phyloP scores from a whole-genome alignment of 768 basidiomycete species.

The Leccinellum luteum region DNA sequence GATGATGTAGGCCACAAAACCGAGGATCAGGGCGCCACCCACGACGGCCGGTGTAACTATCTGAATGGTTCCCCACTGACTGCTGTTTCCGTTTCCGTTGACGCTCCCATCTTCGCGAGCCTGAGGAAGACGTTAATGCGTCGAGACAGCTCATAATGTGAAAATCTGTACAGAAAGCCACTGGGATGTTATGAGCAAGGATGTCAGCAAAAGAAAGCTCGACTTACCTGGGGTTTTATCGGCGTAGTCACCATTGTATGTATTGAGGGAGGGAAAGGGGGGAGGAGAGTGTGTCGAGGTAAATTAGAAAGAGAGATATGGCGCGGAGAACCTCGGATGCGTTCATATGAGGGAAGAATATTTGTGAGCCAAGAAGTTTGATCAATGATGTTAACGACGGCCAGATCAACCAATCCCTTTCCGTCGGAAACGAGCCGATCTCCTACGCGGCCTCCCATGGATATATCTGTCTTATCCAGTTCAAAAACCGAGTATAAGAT shows the following conservation, averaged over 20 bases:
- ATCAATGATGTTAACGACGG: slow-evolving; percentile 11
- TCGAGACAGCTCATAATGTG: not conserved
- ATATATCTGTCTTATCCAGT: not conserved
- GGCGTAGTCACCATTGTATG: slow-evolving; percentile 23
- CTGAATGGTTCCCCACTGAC: slow-evolving; percentile 29
- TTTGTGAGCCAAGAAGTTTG: slow-evolving; percentile 13
- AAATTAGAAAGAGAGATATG: slow-evolving; percentile 12
- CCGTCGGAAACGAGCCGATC: not conserved
- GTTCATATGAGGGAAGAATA: slow-evolving; percentile 17
- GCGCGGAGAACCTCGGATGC: slow-evolving; percentile 8
- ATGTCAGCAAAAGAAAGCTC: not conserved
- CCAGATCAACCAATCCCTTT: not conserved
- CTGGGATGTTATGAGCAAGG: slow-evolving; percentile 13
- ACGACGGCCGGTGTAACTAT: slow-evolving; percentile 36
- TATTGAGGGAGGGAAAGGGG: not conserved
- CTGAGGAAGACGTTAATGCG: slow-evolving; percentile 7
- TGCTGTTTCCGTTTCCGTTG: not conserved
- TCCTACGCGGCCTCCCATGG: not conserved
- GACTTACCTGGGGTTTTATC: slow-evolving; percentile 13
- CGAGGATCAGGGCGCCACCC: slow-evolving; percentile 27
- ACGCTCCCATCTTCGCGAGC: slow-evolving; percentile 8
- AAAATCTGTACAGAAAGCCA: slow-evolving; percentile 19
- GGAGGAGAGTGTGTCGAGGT: not conserved
- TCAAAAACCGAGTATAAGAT: not conserved
- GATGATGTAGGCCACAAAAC: slow-evolving; percentile 22